Percentiles rank a stretch among this genome's conserved stretches.
phyloP scores from a whole-genome alignment of 257 asterid species.

The Marsdenia floribunda region DNA sequence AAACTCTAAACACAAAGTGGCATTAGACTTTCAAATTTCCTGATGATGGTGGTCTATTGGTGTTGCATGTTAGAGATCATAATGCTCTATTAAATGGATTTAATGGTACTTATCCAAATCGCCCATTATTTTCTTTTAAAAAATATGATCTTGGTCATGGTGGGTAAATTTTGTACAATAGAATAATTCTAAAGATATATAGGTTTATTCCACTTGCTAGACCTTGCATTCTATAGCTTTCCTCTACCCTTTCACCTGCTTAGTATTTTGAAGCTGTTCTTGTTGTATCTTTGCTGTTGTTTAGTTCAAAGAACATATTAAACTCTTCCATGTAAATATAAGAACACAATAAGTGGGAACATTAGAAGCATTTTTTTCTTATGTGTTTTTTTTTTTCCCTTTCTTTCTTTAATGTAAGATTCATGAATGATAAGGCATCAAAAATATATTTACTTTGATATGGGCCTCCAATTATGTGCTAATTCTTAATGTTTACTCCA shows the following conservation, averaged over 20 bases:
- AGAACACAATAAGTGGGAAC: not conserved
- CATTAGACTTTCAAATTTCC: constrained; percentile 88
- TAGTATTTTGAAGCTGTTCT: too few relatives aligned
- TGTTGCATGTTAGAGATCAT: constrained; percentile 85
- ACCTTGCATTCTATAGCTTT: not conserved
- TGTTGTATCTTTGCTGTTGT: not conserved
- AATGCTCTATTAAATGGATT: constrained; percentile 38
- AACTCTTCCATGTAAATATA: not conserved
- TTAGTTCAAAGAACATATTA: not conserved
- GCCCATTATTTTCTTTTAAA: constrained; percentile 3
- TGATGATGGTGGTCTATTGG: constrained; percentile 76
- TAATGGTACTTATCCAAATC: constrained; percentile 12
- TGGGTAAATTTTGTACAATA: constrained; percentile 10
- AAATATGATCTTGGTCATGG: not conserved
- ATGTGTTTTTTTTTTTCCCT: not conserved
- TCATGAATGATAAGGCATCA: not conserved
- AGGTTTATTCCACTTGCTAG: constrained; percentile 18
- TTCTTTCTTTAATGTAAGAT: not conserved
- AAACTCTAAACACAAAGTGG: constrained; percentile 82
- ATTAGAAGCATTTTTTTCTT: not conserved
- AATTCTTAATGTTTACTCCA: not conserved
- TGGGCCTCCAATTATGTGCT: not conserved
- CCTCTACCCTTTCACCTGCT: too few relatives aligned
- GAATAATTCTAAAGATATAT: constrained; percentile 12
- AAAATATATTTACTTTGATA: not conserved